Conservation (phyloP, 805 yeast species). For the Kockiozyma suomiensis region DNA sequence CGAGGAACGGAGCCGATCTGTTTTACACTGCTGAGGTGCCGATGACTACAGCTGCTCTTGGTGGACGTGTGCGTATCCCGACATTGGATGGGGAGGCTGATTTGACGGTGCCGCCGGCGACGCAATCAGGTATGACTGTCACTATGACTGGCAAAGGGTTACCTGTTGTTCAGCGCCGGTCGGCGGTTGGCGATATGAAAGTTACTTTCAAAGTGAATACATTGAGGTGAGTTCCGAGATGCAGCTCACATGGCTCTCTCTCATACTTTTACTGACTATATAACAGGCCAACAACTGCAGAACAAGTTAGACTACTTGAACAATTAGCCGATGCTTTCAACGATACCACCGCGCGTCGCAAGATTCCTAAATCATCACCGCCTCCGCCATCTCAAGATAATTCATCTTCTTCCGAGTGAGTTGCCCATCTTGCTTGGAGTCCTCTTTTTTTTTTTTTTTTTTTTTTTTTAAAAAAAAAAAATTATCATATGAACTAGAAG, state of each 20-base stretch:
- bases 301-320: conserved; percentile 86
- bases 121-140: conserved; percentile 72
- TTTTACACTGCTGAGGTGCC: conserved; percentile 68
- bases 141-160: conserved; percentile 86
- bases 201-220: conserved; percentile 73
- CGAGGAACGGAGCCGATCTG: conserved; percentile 67
- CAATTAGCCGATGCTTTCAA: conserved; percentile 90
- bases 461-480: too few relatives aligned
- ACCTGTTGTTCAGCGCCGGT: conserved; percentile 56
- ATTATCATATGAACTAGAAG: not conserved
- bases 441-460: not conserved
- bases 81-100: conserved; percentile 83
- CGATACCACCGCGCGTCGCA: conserved; percentile 64
- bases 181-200: conserved; percentile 72
- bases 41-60: conserved; percentile 95
- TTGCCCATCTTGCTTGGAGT: not conserved
- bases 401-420: conserved; percentile 13
- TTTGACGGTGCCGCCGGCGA: conserved; percentile 80
- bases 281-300: conserved; percentile 67
- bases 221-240: conserved; percentile 45
- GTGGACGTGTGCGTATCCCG: conserved; percentile 89
- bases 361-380: not conserved
- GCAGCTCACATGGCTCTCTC: too few relatives aligned
- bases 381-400: conserved; percentile 1
- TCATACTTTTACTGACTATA: too few relatives aligned